Percentiles rank a stretch among this genome's conserved stretches.
Conservation (phyloP, 1,139 yeast species). For the Yarrowia galli region DNA sequence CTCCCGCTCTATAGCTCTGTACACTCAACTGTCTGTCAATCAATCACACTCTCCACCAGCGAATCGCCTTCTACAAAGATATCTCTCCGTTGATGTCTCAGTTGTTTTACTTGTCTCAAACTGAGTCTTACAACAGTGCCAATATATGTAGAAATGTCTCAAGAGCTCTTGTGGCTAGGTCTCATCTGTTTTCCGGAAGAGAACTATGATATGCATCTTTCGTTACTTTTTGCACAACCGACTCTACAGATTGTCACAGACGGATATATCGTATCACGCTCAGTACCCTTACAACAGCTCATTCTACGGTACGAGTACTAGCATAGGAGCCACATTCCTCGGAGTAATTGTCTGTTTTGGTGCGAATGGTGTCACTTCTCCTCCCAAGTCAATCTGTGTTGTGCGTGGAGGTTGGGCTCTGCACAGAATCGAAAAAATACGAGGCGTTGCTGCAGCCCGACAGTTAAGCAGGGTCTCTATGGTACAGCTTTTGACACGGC, state of each 20-base stretch:
- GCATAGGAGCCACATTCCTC: background rate
- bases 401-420: background rate
- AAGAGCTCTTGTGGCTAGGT: background rate
- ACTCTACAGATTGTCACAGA: background rate
- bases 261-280: too few relatives aligned
- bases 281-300: background rate
- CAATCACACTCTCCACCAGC: background rate
- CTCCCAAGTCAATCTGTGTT: background rate
- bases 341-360: background rate
- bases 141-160: background rate
- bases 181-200: background rate
- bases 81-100: background rate
- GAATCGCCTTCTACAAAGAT: background rate
- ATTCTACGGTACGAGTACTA: background rate
- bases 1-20: too few relatives aligned
- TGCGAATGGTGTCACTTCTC: background rate
- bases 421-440: background rate
- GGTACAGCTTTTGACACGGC: slow-evolving; percentile 13
- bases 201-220: background rate
- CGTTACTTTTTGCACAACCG: background rate
- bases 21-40: too few relatives aligned
- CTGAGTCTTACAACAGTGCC: background rate
- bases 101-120: background rate
- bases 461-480: slow-evolving; percentile 8
- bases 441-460: slow-evolving; percentile 1